These are phyloP conservation scores for Astragalus membranaceus DNA, from an alignment of 306 rosid genomes.

Conservation along the genomic window DNA sequence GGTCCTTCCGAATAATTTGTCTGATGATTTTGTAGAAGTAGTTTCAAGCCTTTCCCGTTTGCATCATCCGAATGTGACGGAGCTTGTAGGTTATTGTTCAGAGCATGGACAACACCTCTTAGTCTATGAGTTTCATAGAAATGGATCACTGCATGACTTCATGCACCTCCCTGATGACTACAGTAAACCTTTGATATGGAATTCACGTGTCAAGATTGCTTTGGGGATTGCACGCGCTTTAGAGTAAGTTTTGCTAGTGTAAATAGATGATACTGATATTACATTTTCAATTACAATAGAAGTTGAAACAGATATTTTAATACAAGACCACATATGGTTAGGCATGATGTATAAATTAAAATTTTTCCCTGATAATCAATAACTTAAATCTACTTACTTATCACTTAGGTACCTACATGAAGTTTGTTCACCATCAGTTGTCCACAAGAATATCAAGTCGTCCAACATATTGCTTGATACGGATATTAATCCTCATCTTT, in stretches of 20 bases:
- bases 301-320: background rate
- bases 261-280: background rate
- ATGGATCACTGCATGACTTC: slow-evolving; percentile 80
- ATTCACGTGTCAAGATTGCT: slow-evolving; percentile 92
- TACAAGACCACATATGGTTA: background rate
- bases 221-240: slow-evolving; percentile 93
- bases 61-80: slow-evolving; percentile 88
- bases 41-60: slow-evolving; percentile 66
- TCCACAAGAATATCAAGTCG: slow-evolving; percentile 84
- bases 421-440: slow-evolving; percentile 91
- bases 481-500: slow-evolving; percentile 90
- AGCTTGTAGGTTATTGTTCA: slow-evolving; percentile 90
- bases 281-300: background rate
- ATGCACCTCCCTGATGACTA: slow-evolving; percentile 84
- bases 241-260: slow-evolving; percentile 58
- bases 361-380: background rate
- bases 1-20: slow-evolving; percentile 41
- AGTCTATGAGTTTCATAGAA: slow-evolving; percentile 78
- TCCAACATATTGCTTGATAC: slow-evolving; percentile 80
- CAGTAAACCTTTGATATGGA: slow-evolving; percentile 91
- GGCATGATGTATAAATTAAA: background rate
- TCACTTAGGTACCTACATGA: slow-evolving; percentile 85
- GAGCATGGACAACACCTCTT: slow-evolving; percentile 96
- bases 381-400: slow-evolving; percentile 14
- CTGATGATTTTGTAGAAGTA: slow-evolving; percentile 63